Evolutionary conservation across 345 rosid genomes (phyloP), one percentile per base, ranked within the genome.

Genomic region (Corchorus capsularis): DNA sequence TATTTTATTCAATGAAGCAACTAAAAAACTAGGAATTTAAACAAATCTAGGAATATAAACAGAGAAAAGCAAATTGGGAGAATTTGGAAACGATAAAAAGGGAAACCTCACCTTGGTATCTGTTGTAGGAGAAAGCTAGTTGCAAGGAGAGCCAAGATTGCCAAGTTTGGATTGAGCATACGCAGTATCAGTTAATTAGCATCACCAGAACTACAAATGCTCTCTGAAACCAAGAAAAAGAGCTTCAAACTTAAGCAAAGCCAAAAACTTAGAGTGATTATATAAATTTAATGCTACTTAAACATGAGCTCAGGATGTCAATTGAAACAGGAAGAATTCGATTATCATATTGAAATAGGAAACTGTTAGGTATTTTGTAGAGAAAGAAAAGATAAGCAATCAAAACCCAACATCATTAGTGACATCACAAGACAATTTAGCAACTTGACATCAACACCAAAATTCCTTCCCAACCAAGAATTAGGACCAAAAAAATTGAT

Each of bases 11-110:
- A 65, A 45, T 20, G 2, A 46, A 46, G 54, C 71, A 66, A 12
- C 35, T 12, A 74, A 1, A 68, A 68, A 69, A 59, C 71, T 68
- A 43, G 49, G 15, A 6, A 54, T 64, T 17, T n/a, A 13, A 17
- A 74, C 3, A 68, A 67, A 68, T 67, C 70, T 68, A 41, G 56
- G 14, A 5, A 53, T 63, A 27, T n/a, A 13, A 79, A 34, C n/a
- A 14, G 15, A 32, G 39, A 27, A 73, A 11, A 20, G 20, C 34
- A 65, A 41, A 35, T 35, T 63, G 57, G 27, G 37, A 61, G 19
- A 39, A 74, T 12, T 12, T 14, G 76, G 47, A 65, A 71, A n/a
- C 9, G 72, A 45, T 79, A 22, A 20, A 71, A 64, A 5, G 43
- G 43, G 43, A 45, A 45, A 45, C 8, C 9, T 45, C 22, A 66